Evolutionary conservation across 2,329 filamentous ascomycete species (phyloP).

Genomic region (Neofusicoccum laricinum): DNA sequence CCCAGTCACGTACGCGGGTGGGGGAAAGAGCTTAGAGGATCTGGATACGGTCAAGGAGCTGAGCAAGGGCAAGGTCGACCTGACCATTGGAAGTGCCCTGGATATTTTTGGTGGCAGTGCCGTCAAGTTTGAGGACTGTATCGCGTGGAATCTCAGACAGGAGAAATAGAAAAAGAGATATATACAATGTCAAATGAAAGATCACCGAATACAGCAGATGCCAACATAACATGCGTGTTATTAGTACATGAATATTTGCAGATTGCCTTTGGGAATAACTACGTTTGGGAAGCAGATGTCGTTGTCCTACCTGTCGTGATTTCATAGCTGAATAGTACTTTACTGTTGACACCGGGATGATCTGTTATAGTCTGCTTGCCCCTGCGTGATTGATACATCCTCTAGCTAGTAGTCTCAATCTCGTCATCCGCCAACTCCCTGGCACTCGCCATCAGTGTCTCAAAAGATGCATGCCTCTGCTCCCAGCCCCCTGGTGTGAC

Average conservation of each 20-base stretch:
- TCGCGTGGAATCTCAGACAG: slow-evolving; percentile 69
- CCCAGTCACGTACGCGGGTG: slow-evolving; percentile 94
- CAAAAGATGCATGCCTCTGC: background rate
- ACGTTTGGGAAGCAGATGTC: too few species aligned
- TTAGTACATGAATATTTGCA: too few species aligned
- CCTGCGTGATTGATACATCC: too few species aligned
- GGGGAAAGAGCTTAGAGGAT: slow-evolving; percentile 79
- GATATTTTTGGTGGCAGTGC: slow-evolving; percentile 92
- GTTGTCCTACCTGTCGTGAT: too few species aligned
- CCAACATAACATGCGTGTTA: too few species aligned
- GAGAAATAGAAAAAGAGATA: background rate
- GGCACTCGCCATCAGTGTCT: background rate
- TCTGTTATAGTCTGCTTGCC: too few species aligned
- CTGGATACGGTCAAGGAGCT: slow-evolving; percentile 76
- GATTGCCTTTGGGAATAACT: too few species aligned
- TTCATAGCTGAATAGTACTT: too few species aligned
- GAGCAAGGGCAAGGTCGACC: slow-evolving; percentile 78
- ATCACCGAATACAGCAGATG: too few species aligned
- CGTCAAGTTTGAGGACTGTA: slow-evolving; percentile 84
- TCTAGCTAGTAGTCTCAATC: background rate
- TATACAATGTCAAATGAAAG: too few species aligned
- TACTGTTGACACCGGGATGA: too few species aligned
- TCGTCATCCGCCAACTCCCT: background rate
- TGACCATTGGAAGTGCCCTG: slow-evolving; percentile 94
- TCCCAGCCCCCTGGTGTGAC: background rate